Base-by-base conservation (phyloP, 768 basidiomycete genomes). In the Collybia mongolica region DNA sequence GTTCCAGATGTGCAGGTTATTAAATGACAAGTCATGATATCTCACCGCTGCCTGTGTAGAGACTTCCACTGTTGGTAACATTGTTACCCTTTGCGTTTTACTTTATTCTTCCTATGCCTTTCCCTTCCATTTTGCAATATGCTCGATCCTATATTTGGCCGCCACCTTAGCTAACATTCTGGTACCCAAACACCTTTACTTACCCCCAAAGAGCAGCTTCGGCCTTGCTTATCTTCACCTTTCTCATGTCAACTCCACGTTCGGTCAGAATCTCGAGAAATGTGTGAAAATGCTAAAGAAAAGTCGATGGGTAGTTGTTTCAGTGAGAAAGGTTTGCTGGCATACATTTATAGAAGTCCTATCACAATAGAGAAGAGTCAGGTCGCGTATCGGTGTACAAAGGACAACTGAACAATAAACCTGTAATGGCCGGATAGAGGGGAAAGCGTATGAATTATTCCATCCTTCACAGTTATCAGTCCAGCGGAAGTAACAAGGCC, bases 401-500 rank as follows among this genome's bases (percentile, higher is more conserved):
- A 4, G 46, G 20, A 41, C 24, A 24, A 20, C 11, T 23, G 29
- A 28, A 43, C 39, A 35, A 14, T 12, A 44, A 42, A 73, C 76
- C 78, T 70, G 61, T 88, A 88, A 57, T 88, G 86, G 0, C 86
- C 86, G 2, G 81, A 83, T 3, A 86, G 68, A 2, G 86, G 86
- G 2, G 81, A 82, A 2, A 88, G 65, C 3, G 73, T 81, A 51
- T 81, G 74, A 42, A 87, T 80, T 15, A 76, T 44, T 2, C 84
- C 85, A 36, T 82, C 68, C 56, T 84, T 80, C 20, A 87, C 82
- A 0, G 80, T 76, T 48, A 88, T 83, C 37, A 86, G 66, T 6
- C 83, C 84, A 5, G 85, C 84, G 0, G 82, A 83, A 3, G 83
- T 83, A 5, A 85, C 83, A 29, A 80, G 62, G 1, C 84, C 82